These are phyloP conservation scores for Penicillium thymicola DNA, from an alignment of 2,329 filamentous ascomycete genomes.

Conservation along the genomic window DNA sequence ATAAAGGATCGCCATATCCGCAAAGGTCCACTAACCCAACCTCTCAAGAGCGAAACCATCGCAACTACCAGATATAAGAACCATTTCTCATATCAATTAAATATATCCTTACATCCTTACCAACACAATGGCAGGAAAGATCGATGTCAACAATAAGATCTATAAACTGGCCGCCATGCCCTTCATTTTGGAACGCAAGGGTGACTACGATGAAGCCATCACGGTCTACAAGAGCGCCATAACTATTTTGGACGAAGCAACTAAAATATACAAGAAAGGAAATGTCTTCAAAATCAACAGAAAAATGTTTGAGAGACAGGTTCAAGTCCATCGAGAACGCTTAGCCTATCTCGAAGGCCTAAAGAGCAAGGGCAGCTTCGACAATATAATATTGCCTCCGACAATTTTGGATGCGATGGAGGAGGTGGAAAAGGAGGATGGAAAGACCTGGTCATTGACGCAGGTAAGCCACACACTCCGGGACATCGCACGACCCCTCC, in stretches of 20 bases:
- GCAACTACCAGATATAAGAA: background rate
- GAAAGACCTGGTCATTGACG: conserved; percentile 9
- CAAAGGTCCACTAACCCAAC: background rate
- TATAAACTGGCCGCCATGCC: conserved; percentile 5
- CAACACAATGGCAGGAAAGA: background rate
- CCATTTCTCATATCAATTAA: too few species aligned
- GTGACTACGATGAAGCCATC: conserved; percentile 15
- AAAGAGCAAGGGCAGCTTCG: conserved; percentile 11
- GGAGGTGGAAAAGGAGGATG: conserved; percentile 4
- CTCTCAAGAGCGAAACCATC: background rate
- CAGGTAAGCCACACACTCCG: background rate
- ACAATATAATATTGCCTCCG: conserved; percentile 9
- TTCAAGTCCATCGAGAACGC: conserved; percentile 14
- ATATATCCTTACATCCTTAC: too few species aligned
- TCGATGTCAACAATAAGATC: conserved; percentile 2
- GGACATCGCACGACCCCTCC: too few species aligned
- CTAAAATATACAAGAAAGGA: conserved; percentile 12
- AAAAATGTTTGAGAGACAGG: conserved; percentile 21
- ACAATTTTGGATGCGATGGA: conserved; percentile 11
- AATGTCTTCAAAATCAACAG: conserved; percentile 12
- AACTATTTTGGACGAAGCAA: background rate
- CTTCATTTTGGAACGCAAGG: conserved; percentile 12
- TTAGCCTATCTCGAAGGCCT: conserved; percentile 13
- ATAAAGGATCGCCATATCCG: background rate
- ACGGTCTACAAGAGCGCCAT: conserved; percentile 10